Base-by-base conservation (phyloP, 495 filamentous ascomycete species). In the Aeminium ludgeri region DNA sequence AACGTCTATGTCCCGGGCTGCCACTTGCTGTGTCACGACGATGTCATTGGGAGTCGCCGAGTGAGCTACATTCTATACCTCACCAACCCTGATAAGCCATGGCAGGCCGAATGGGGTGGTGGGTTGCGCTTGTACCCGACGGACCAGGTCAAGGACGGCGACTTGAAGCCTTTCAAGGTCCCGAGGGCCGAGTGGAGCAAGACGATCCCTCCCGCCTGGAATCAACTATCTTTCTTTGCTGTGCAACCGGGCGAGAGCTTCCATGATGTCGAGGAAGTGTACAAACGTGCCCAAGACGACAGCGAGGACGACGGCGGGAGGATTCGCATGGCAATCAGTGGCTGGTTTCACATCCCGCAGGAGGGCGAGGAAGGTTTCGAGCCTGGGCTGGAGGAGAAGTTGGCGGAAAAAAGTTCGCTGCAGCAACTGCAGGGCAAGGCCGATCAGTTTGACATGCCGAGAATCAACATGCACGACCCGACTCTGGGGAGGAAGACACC, bases 271-370 rank as follows among this genome's bases (percentile, higher is more conserved):
- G 87, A 96, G 63, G 89, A 99, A 58, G 91, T 99, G 12, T 95
- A 92, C 59, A 70, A 80, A 50, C 68, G 72, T 31, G 57, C 61
- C 33, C 61, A 66, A 1, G 71, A 73, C 40, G 71, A 72, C 44
- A 69, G 78, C 27, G 76, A 76, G 32, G 68, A 69, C 6, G 65
- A 69, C 43, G 67, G 72, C 41, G 77, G 72, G 40, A 73, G 89
- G 34, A 73, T 92, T 32, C 73, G 89, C 41, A 95, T 96, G 85
- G 89, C 89, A 19, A 96, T 99, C 49, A 91, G 82, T 46, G 89
- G 89, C n/a, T 99, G 89, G 89, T 99, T 85, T 61, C 89, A 99
- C 56, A 95, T 99, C 39, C 91, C 89, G 0, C 89, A 99, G 55
- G 65, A 80, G 47, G 89, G 89, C 28, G 89, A 99, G 55, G 82